These are phyloP conservation scores for Graphilbum sp. DNA, from an alignment of 2,329 filamentous ascomycete genomes.

Conservation along the genomic window DNA sequence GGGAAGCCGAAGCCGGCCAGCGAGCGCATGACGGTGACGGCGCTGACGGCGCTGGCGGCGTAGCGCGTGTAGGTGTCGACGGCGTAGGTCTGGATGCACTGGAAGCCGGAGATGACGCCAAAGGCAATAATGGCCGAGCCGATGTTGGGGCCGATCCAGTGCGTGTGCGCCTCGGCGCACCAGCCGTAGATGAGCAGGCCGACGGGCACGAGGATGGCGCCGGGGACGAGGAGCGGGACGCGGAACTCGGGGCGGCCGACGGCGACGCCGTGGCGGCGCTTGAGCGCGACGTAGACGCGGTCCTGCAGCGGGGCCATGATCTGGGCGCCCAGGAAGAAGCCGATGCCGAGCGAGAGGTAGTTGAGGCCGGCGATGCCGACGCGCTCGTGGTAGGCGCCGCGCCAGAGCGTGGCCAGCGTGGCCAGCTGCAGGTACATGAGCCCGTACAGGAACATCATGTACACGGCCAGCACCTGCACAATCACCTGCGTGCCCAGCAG, in stretches of 20 bases:
- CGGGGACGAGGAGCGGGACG: conserved; percentile 24
- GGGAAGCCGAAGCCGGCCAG: conserved; percentile 35
- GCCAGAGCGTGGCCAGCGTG: conserved; percentile 32
- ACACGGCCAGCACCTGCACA: conserved; percentile 31
- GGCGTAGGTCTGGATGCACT: conserved; percentile 29
- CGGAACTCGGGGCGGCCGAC: conserved; percentile 25
- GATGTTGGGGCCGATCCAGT: conserved; percentile 29
- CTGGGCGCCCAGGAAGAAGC: conserved; percentile 26
- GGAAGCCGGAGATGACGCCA: conserved; percentile 24
- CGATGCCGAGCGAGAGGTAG: conserved; percentile 20
- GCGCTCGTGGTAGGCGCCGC: conserved; percentile 16
- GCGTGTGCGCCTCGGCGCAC: conserved; percentile 23
- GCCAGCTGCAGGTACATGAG: conserved; percentile 33
- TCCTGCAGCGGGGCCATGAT: conserved; percentile 30
- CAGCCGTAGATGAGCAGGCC: conserved; percentile 30
- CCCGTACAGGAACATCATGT: conserved; percentile 28
- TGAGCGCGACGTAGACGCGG: conserved; percentile 25
- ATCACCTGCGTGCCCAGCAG: conserved; percentile 36
- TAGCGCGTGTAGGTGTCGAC: conserved; percentile 30
- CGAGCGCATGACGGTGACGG: conserved; percentile 26
- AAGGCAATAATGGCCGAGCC: conserved; percentile 22
- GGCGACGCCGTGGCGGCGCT: conserved; percentile 18
- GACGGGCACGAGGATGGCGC: conserved; percentile 22
- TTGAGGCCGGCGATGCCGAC: conserved; percentile 19
- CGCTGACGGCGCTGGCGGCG: conserved; percentile 27